Conservation (phyloP, 805 yeast species). For the Teunomyces stri region DNA sequence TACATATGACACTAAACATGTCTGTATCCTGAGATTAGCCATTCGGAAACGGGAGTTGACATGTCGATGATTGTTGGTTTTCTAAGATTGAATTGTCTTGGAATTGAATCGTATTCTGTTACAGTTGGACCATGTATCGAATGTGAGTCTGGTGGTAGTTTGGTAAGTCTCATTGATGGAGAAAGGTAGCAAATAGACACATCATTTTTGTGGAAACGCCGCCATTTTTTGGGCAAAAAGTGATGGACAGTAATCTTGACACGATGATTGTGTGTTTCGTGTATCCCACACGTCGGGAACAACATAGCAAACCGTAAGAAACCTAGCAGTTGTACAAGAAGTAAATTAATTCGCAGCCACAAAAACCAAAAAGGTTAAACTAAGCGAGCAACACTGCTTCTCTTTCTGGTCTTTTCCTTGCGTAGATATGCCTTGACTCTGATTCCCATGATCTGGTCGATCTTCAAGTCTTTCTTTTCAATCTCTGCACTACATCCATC, state of each 20-base stretch:
- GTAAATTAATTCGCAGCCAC: not conserved
- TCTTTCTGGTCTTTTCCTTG: constrained; percentile 11
- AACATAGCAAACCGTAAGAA: too few species aligned
- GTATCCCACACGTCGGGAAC: too few species aligned
- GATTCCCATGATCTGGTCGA: constrained; percentile 54
- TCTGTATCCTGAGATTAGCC: not conserved
- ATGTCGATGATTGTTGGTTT: not conserved
- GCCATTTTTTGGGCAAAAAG: not conserved
- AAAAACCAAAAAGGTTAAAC: constrained; percentile 4
- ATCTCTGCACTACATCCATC: constrained; percentile 50
- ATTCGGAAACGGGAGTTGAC: not conserved
- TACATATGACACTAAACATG: too few species aligned
- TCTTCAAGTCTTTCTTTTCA: constrained; percentile 31
- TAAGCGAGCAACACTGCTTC: constrained; percentile 7
- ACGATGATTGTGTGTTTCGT: too few species aligned
- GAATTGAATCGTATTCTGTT: too few species aligned
- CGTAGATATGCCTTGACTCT: constrained; percentile 44
- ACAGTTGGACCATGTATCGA: not conserved
- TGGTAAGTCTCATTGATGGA: not conserved
- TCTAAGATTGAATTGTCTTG: too few species aligned
- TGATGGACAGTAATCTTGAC: not conserved
- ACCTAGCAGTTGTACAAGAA: too few species aligned
- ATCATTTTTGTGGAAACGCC: not conserved
- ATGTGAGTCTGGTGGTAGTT: not conserved
- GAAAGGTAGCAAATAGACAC: not conserved